phyloP scores from a whole-genome alignment of 2,329 filamentous ascomycete species.

The Didymella lethalis region DNA sequence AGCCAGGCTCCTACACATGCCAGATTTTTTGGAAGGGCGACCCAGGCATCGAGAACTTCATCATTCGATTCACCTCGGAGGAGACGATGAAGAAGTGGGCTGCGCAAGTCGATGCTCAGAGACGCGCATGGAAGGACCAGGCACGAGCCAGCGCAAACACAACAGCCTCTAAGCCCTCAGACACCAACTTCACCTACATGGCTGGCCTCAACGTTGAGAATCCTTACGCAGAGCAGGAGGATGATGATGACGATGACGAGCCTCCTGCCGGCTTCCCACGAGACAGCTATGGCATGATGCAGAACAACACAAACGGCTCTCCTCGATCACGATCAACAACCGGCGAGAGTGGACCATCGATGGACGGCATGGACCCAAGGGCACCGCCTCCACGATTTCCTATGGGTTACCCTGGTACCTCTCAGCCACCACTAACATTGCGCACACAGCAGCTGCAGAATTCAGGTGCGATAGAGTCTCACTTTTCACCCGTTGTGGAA shows the following conservation, averaged over 20 bases:
- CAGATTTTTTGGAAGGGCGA: constrained; percentile 99
- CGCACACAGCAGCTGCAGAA: constrained; percentile 70
- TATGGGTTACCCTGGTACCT: constrained; percentile 57
- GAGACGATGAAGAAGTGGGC: constrained; percentile 95
- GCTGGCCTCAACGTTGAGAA: constrained; percentile 77
- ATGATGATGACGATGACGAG: constrained; percentile 64
- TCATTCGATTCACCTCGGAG: constrained; percentile 91
- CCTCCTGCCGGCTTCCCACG: constrained; percentile 47
- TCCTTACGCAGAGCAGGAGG: constrained; percentile 74
- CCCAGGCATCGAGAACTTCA: constrained; percentile 92
- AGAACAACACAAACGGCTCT: constrained; percentile 77
- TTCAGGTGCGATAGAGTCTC: constrained; percentile 79
- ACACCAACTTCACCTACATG: constrained; percentile 83
- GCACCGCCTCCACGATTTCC: constrained; percentile 77
- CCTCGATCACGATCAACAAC: constrained; percentile 80
- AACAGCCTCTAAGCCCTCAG: constrained; percentile 62
- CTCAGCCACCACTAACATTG: constrained; percentile 68
- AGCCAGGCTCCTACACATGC: constrained; percentile 90
- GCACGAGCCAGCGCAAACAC: constrained; percentile 61
- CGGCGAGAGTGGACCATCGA: constrained; percentile 68
- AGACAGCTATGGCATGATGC: constrained; percentile 63
- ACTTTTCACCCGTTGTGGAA: constrained; percentile 88
- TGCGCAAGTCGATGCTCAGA: constrained; percentile 76
- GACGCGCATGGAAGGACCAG: constrained; percentile 60
- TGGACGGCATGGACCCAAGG: constrained; percentile 54